These are phyloP conservation scores for Xerocomus brunneocitrinus DNA, from an alignment of 768 basidiomycete genomes.

Conservation along the genomic window DNA sequence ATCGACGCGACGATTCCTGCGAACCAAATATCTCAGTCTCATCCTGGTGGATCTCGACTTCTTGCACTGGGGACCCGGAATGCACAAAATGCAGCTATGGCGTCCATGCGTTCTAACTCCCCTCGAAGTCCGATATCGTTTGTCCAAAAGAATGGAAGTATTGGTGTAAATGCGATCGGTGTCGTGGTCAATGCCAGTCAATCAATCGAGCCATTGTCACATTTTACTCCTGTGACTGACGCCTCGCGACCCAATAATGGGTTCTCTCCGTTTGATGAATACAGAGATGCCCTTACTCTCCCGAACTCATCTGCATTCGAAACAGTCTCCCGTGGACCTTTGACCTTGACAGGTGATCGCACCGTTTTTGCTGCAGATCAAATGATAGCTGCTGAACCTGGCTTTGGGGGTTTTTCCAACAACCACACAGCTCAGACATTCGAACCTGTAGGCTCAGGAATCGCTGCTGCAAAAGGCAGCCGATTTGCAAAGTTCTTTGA, in stretches of 20 bases:
- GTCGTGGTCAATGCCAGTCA: constrained; percentile 8
- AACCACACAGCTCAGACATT: constrained; percentile 16
- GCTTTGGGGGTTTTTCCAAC: constrained; percentile 15
- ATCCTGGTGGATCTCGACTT: constrained; percentile 40
- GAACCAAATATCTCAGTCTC: constrained; percentile 32
- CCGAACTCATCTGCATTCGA: constrained; percentile 16
- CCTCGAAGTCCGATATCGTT: constrained; percentile 23
- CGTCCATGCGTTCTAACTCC: constrained; percentile 16
- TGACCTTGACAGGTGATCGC: constrained; percentile 19
- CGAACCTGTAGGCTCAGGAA: constrained; percentile 37
- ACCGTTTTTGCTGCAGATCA: constrained; percentile 23
- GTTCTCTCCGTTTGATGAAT: constrained; percentile 59
- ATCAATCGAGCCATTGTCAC: constrained; percentile 16
- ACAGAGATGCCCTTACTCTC: constrained; percentile 10
- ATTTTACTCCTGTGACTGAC: constrained; percentile 9
- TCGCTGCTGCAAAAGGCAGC: constrained; percentile 64
- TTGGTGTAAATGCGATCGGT: constrained; percentile 8
- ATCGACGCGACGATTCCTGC: constrained; percentile 43
- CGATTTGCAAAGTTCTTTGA: constrained; percentile 88
- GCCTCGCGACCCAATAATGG: constrained; percentile 23
- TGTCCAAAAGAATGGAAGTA: constrained; percentile 22
- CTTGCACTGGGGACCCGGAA: constrained; percentile 36
- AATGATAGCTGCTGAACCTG: constrained; percentile 11
- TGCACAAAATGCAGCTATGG: constrained; percentile 15
- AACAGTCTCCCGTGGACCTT: constrained; percentile 16